phyloP scores from a whole-genome alignment of 2,329 filamentous ascomycete genomes.

The Pleochaeta shiraiana region DNA sequence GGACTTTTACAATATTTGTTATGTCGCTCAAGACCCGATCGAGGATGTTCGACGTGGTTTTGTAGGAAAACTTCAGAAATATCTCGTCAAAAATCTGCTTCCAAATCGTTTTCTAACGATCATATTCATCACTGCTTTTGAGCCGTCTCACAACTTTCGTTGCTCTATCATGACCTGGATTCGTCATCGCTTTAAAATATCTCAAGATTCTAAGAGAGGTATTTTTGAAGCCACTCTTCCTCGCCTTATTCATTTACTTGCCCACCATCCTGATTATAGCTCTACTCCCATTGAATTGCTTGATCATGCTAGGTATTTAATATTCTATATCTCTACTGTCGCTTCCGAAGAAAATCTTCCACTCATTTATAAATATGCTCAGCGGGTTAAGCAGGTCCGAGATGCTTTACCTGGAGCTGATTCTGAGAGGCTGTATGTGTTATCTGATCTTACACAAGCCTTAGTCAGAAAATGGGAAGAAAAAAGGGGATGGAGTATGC shows the following conservation, averaged over 20 bases:
- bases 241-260: slow-evolving; percentile 66
- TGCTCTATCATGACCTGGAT: slow-evolving; percentile 72
- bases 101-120: slow-evolving; percentile 68
- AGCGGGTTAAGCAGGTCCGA: slow-evolving; percentile 74
- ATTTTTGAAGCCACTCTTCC: slow-evolving; percentile 65
- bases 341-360: slow-evolving; percentile 74
- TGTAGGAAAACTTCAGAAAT: slow-evolving; percentile 72
- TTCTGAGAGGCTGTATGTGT: slow-evolving; percentile 58
- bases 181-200: slow-evolving; percentile 51
- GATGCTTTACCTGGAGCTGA: slow-evolving; percentile 50
- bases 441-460: slow-evolving; percentile 71
- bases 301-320: slow-evolving; percentile 70
- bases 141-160: slow-evolving; percentile 54
- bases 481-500: slow-evolving; percentile 63
- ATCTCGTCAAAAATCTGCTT: slow-evolving; percentile 51
- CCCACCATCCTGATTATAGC: slow-evolving; percentile 83
- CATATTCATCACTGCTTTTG: slow-evolving; percentile 77
- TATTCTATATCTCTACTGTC: slow-evolving; percentile 70
- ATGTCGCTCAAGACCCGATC: slow-evolving; percentile 59
- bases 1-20: slow-evolving; percentile 64
- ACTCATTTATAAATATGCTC: slow-evolving; percentile 76
- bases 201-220: slow-evolving; percentile 33
- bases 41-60: slow-evolving; percentile 58
- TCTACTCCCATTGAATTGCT: slow-evolving; percentile 41
- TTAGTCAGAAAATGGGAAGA: slow-evolving; percentile 75